Base-by-base conservation (phyloP, 2,329 filamentous ascomycete genomes). In the Bimuria novae-zelandiae region DNA sequence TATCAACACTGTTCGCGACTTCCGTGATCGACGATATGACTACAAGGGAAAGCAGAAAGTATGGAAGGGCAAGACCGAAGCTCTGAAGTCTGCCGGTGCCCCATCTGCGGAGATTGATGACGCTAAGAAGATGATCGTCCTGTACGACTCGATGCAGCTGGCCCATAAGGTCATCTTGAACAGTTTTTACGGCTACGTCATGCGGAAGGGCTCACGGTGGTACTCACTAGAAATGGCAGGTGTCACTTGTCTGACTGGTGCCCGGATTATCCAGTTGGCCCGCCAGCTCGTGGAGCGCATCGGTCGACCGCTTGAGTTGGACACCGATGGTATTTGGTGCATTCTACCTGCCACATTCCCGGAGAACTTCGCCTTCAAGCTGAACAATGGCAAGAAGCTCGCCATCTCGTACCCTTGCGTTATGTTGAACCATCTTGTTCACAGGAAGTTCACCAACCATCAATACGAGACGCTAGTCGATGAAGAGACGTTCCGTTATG, bases 191-290 rank as follows among this genome's bases (percentile, higher is more conserved):
- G 94, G 94, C 59, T 99, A 99, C 71, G 94, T 97, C 72, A 99
- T 99, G 94, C 84, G 94, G 78, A 99, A 99, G 73, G 94, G 94
- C 29, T 99, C 94, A 32, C 86, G 94, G 50, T 99, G 94, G 94
- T 99, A 99, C 72, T 99, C 94, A 16, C 88, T 99, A 84, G 94
- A 99, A 72, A 99, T 99, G 94, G 94, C 95, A 14, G 94, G 94
- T 64, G 94, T 99, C 4, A 99, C 94, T 36, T 99, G 94, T 77
- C 79, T 99, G 72, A 99, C 94, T 1, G 94, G 94, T 57, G 94
- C 94, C 27, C 90, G 87, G 36, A 99, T 99, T 70, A 99, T 99
- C 71, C 94, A 99, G 69, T 86, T 99, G 83, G 95, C 94, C 16
- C 86, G 93, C 68, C 88, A 94, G 64, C 83, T 99, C 1, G 93